Base-by-base conservation (phyloP, 352 stramenopile species). In the Pythium rishiriense region DNA sequence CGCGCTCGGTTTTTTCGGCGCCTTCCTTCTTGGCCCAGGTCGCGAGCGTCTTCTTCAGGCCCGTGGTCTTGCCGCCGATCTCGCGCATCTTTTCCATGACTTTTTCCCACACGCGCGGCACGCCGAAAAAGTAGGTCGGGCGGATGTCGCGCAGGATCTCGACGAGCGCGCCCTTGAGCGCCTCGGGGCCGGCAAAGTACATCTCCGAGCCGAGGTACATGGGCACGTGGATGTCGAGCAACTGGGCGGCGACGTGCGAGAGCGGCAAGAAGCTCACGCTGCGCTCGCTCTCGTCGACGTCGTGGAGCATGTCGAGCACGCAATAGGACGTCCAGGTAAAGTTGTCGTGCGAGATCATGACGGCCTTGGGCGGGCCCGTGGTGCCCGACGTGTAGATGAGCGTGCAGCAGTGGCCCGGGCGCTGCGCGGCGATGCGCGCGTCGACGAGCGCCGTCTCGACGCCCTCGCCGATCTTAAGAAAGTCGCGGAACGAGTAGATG, bases 331-430 rank as follows among this genome's bases (percentile, higher is more conserved):
- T 87, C 83, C 83, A 91, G 21, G 81, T 87, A 50, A 89, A 82
- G 60, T 88, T 88, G 69, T 91, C 81, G 60, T 91, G 79, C 21
- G 79, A 88, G 71, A 91, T 81, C 81, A 91, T 88, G 39, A 88
- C 81, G 62, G 72, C 81, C 68, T 91, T 91, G 17, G 81, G 74
- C 24, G 73, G 70, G 15, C 81, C 81, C 7, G 81, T 91, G 29
- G 81, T 88, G 35, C 93, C 93, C 2, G 85, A 97, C 28, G 90
- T 98, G 79, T 98, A 98, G 64, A 98, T 96, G 24, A 97, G 71
- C 42, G 87, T 92, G 49, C 76, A 84, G 69, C 86, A 91, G 63
- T 91, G 76, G 21, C 78, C 79, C 22, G 81, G 79, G 39, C 64
- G 66, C 66, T 88, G 78, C 7, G 64, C 68, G 21, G 43, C 48